Conservation (phyloP, 345 rosid species). For the Salix arbutifolia region DNA sequence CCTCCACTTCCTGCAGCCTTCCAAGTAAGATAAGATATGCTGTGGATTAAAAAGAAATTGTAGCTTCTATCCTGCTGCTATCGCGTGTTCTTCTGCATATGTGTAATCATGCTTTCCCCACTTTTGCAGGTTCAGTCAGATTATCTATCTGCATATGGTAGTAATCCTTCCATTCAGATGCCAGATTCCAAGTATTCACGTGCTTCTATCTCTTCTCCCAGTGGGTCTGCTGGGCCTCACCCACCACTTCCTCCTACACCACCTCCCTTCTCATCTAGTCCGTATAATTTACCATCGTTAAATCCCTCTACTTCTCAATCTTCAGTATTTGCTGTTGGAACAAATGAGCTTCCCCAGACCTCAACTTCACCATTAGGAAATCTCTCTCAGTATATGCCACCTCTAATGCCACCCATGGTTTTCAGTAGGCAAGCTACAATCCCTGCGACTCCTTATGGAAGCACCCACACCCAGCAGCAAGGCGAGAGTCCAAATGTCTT, state of each 20-base stretch:
- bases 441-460: slow-evolving; percentile 53
- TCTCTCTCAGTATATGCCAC: slow-evolving; percentile 61
- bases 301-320: slow-evolving; percentile 61
- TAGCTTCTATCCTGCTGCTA: neutral
- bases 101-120: slow-evolving; percentile 1
- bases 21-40: slow-evolving; percentile 32
- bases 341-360: slow-evolving; percentile 49
- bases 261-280: slow-evolving; percentile 77
- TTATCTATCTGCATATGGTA: slow-evolving; percentile 34
- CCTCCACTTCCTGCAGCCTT: slow-evolving; percentile 29
- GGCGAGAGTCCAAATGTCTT: slow-evolving; percentile 49
- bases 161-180: slow-evolving; percentile 28
- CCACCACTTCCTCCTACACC: slow-evolving; percentile 83
- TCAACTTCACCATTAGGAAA: slow-evolving; percentile 39
- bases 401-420: slow-evolving; percentile 62
- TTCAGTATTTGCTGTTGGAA: slow-evolving; percentile 50
- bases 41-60: neutral
- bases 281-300: slow-evolving; percentile 51
- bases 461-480: slow-evolving; percentile 51
- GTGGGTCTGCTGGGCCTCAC: slow-evolving; percentile 72
- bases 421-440: slow-evolving; percentile 62
- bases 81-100: neutral
- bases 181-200: slow-evolving; percentile 44
- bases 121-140: slow-evolving; percentile 58
- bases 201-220: slow-evolving; percentile 45